phyloP scores from a whole-genome alignment of 2,329 filamentous ascomycete species.

The Davidsoniella neocaledoniae region DNA sequence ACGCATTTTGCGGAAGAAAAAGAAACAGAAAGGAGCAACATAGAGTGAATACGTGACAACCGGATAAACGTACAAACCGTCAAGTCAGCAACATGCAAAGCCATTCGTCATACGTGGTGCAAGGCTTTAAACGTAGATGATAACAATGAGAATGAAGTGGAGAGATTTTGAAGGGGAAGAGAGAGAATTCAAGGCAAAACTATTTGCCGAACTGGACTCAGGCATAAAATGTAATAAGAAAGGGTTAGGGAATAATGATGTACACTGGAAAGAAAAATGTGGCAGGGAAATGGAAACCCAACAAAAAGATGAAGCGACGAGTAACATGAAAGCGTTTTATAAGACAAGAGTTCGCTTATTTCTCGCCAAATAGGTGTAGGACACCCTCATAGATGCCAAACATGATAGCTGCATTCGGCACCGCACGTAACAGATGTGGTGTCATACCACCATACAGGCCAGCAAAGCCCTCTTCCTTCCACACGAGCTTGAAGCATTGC shows the following conservation, averaged over 20 bases:
- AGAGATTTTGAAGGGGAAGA: neutral
- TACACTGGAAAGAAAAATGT: neutral
- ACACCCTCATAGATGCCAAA: constrained; percentile 70
- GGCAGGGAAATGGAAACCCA: neutral
- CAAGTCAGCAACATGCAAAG: too few species aligned
- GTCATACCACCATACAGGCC: constrained; percentile 82
- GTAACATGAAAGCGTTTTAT: neutral
- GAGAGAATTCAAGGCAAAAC: too few species aligned
- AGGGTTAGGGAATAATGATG: too few species aligned
- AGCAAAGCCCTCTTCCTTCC: constrained; percentile 72
- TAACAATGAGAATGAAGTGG: neutral
- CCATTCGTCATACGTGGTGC: too few species aligned
- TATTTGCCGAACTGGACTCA: too few species aligned
- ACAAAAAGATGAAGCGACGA: neutral
- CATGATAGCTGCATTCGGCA: constrained; percentile 89
- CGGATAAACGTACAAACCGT: too few species aligned
- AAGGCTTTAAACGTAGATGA: too few species aligned
- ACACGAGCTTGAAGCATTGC: constrained; percentile 78
- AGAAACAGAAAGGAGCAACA: too few species aligned
- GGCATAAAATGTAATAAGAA: too few species aligned
- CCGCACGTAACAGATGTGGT: constrained; percentile 77
- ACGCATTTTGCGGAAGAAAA: too few species aligned
- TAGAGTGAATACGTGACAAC: too few species aligned
- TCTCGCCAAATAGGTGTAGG: constrained; percentile 27
- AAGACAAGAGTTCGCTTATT: neutral